phyloP scores from a whole-genome alignment of 805 yeast genomes.

The Spathaspora sp. region DNA sequence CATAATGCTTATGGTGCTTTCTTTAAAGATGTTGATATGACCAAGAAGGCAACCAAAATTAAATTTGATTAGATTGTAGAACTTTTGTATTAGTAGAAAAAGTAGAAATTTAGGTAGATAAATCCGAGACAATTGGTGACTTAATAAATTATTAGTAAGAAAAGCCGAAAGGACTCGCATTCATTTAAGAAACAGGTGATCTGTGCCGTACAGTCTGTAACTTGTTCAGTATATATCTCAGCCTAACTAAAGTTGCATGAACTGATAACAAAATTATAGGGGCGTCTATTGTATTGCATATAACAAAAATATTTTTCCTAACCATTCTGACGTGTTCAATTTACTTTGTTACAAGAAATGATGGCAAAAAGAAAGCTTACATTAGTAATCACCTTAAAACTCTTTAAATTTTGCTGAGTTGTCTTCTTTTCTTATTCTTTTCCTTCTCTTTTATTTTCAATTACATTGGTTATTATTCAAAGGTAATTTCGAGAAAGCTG shows the following conservation, averaged over 20 bases:
- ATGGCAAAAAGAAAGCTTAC: not conserved
- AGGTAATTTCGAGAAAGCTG: not conserved
- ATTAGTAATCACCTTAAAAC: not conserved
- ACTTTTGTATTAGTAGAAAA: no score
- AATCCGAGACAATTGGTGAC: no score
- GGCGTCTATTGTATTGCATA: not conserved
- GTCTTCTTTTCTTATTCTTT: not conserved
- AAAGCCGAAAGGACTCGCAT: no score
- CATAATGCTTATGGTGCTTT: conserved; percentile 98
- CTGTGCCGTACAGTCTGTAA: no score
- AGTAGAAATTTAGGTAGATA: no score
- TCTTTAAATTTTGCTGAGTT: not conserved
- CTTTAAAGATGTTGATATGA: conserved; percentile 86
- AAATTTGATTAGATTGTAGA: conserved; percentile 50
- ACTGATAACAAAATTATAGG: no score
- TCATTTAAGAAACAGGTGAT: not conserved
- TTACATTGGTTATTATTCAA: no score
- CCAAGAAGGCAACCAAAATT: conserved; percentile 83
- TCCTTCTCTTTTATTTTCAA: no score
- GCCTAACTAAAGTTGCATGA: no score
- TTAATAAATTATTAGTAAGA: no score
- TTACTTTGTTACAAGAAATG: not conserved
- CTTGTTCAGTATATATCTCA: no score
- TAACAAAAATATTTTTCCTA: not conserved
- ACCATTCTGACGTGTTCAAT: not conserved